phyloP scores from a whole-genome alignment of 805 yeast species.

The Suhomyces xylopsoci region DNA sequence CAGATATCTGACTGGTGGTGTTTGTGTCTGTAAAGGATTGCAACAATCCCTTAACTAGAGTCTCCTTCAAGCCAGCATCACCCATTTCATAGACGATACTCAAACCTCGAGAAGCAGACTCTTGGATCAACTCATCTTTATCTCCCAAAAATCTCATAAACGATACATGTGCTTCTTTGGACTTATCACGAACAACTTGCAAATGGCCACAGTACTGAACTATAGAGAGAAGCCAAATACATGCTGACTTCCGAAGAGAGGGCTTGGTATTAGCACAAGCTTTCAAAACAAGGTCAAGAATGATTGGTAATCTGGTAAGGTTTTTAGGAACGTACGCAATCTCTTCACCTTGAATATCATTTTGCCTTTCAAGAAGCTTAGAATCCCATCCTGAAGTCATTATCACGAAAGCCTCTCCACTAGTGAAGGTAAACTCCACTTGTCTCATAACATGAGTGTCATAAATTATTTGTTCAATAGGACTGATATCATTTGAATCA shows the following conservation, averaged over 20 bases:
- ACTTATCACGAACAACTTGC: constrained; percentile 33
- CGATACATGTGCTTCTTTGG: constrained; percentile 64
- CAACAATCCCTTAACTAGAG: constrained; percentile 67
- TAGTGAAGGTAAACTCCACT: constrained; percentile 68
- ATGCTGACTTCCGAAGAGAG: constrained; percentile 65
- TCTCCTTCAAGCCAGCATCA: constrained; percentile 61
- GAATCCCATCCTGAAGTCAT: constrained; percentile 78
- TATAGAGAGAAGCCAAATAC: constrained; percentile 82
- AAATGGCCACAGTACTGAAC: constrained; percentile 68
- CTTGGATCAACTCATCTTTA: constrained; percentile 85
- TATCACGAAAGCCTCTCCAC: constrained; percentile 80
- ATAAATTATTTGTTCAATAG: constrained; percentile 45
- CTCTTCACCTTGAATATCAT: constrained; percentile 50
- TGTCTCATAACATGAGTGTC: constrained; percentile 66
- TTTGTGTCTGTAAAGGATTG: constrained; percentile 74
- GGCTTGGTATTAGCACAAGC: constrained; percentile 70
- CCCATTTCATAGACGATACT: constrained; percentile 80
- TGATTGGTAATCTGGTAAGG: constrained; percentile 19
- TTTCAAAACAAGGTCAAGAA: constrained; percentile 50
- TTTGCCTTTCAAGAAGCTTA: constrained; percentile 43
- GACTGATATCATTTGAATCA: neutral
- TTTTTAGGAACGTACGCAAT: constrained; percentile 16
- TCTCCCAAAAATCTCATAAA: constrained; percentile 80
- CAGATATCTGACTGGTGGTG: constrained; percentile 40
- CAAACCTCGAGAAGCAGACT: constrained; percentile 86